A percentile compares a stretch with the other conserved stretches of the same genome.
These are phyloP conservation scores for Alternaria infectoria DNA, from an alignment of 2,329 filamentous ascomycete species.

Conservation along the genomic window DNA sequence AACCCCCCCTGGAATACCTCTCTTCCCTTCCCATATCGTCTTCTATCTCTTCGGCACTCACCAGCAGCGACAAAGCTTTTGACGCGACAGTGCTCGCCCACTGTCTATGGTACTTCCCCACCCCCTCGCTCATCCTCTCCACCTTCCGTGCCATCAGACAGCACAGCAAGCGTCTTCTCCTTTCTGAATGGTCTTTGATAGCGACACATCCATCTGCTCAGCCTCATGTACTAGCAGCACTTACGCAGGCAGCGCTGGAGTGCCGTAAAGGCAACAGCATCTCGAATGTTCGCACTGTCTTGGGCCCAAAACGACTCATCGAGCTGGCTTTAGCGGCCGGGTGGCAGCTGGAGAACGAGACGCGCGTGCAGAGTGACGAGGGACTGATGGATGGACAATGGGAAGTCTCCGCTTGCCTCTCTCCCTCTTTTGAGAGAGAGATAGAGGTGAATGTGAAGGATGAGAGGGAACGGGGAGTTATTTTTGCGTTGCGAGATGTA, in stretches of 20 bases:
- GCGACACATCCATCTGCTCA: constrained; percentile 49
- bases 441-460: constrained; percentile 18
- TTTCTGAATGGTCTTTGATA: constrained; percentile 57
- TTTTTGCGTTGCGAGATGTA: constrained; percentile 23
- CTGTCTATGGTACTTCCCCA: constrained; percentile 62
- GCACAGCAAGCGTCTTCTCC: constrained; percentile 46
- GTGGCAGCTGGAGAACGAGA: constrained; percentile 50
- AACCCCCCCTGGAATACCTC: constrained; percentile 40
- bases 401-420: constrained; percentile 28
- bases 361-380: constrained; percentile 44
- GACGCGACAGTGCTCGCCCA: constrained; percentile 59
- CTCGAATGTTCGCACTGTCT: constrained; percentile 57
- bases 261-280: constrained; percentile 46
- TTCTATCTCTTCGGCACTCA: constrained; percentile 8
- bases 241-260: constrained; percentile 56
- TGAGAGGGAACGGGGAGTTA: constrained; percentile 19
- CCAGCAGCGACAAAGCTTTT: constrained; percentile 35
- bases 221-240: constrained; percentile 61
- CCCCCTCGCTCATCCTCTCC: constrained; percentile 41
- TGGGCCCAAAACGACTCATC: constrained; percentile 53
- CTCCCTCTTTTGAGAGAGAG: constrained; percentile 16
- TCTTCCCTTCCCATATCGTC: constrained; percentile 7
- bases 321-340: constrained; percentile 45
- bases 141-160: constrained; percentile 49
- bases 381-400: constrained; percentile 56